These are phyloP conservation scores for Xylariaceae sp. DNA, from an alignment of 2,329 filamentous ascomycete genomes.

Conservation along the genomic window DNA sequence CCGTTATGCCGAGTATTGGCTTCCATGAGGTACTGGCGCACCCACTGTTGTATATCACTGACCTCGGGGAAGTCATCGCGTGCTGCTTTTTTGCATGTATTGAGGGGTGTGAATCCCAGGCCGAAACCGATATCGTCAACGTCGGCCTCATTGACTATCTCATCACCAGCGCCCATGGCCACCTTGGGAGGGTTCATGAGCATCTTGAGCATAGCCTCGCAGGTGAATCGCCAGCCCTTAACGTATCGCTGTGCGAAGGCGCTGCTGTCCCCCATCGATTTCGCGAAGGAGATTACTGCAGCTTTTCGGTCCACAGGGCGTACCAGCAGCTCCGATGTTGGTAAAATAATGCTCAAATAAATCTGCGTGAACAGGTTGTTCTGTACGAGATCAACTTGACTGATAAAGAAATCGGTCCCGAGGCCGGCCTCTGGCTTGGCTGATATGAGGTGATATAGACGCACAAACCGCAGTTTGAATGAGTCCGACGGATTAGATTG, in stretches of 20 bases:
- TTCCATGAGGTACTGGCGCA: slow-evolving; percentile 69
- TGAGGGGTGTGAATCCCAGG: slow-evolving; percentile 87
- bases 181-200: slow-evolving; percentile 80
- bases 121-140: slow-evolving; percentile 95
- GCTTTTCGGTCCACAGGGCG: slow-evolving; percentile 88
- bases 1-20: slow-evolving; percentile 72
- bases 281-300: slow-evolving; percentile 88
- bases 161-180: slow-evolving; percentile 60
- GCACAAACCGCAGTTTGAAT: slow-evolving; percentile 80
- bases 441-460: slow-evolving; percentile 90
- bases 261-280: slow-evolving; percentile 80
- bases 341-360: slow-evolving; percentile 82
- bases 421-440: slow-evolving; percentile 74
- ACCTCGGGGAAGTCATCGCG: slow-evolving; percentile 85
- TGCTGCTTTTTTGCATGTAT: slow-evolving; percentile 73
- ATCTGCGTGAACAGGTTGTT: slow-evolving; percentile 74
- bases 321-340: slow-evolving; percentile 81
- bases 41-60: slow-evolving; percentile 78
- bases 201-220: slow-evolving; percentile 81
- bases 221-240: slow-evolving; percentile 89
- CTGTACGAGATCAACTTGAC: slow-evolving; percentile 77
- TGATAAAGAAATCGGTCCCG: slow-evolving; percentile 88
- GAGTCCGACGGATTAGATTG: slow-evolving; percentile 67
- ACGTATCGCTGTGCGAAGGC: slow-evolving; percentile 77
- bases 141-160: slow-evolving; percentile 79